Evolutionary conservation across 768 basidiomycete genomes (phyloP).

Genomic region (Amanita polypyramis): DNA sequence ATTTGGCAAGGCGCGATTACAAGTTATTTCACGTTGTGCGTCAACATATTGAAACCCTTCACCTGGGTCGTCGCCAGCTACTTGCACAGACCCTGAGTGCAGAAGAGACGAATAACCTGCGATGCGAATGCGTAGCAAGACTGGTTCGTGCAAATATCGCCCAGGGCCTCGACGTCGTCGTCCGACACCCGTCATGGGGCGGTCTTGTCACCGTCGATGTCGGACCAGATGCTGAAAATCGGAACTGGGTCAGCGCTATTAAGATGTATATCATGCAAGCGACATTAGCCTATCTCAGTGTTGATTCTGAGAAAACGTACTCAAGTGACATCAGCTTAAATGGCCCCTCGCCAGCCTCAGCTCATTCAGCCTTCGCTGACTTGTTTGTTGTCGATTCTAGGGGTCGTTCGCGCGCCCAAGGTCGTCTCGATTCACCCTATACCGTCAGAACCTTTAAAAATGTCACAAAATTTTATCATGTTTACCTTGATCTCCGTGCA

Average conservation of each 20-base stretch:
- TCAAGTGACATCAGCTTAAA: conserved; percentile 28
- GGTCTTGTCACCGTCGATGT: conserved; percentile 85
- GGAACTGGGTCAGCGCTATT: conserved; percentile 83
- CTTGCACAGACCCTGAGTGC: conserved; percentile 78
- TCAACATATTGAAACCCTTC: conserved; percentile 84
- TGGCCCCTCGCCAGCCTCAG: conserved; percentile 45
- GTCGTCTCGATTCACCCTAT: conserved; percentile 16
- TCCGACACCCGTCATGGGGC: conserved; percentile 90
- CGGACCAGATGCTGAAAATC: conserved; percentile 68
- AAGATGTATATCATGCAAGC: conserved; percentile 90
- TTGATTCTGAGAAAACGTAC: conserved; percentile 33
- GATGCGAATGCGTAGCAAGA: conserved; percentile 78
- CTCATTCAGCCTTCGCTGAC: conserved; percentile 68
- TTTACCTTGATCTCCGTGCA: conserved; percentile 83
- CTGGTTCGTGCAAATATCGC: conserved; percentile 86
- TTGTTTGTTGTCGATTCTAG: conserved; percentile 25
- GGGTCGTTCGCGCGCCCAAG: conserved; percentile 28
- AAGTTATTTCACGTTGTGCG: conserved; percentile 77
- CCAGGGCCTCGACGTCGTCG: conserved; percentile 90
- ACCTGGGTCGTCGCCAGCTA: conserved; percentile 85
- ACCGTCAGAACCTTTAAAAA: conserved; percentile 25
- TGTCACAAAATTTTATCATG: conserved; percentile 73
- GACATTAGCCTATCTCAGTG: conserved; percentile 67
- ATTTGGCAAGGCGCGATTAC: conserved; percentile 85
- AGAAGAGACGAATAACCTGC: conserved; percentile 76